phyloP scores from a whole-genome alignment of 345 rosid species.

The Fremontodendron californicum region DNA sequence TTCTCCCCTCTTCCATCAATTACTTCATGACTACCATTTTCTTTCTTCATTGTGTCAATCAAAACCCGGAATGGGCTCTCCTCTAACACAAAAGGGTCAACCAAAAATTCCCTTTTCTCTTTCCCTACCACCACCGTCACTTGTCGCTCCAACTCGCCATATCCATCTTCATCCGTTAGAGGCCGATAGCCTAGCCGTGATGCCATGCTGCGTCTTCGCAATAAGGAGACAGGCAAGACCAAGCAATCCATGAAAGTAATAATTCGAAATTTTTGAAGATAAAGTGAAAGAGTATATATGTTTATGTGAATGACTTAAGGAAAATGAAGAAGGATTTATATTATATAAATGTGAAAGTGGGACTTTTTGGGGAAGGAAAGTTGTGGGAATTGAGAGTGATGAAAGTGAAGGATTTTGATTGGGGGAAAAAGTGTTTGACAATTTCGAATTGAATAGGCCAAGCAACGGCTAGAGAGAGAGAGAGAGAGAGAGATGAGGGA shows the following conservation, averaged over 20 bases:
- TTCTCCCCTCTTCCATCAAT: slow-evolving; percentile 14
- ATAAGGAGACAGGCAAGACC: slow-evolving; percentile 46
- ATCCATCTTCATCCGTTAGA: slow-evolving; percentile 21
- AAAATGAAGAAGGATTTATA: background rate
- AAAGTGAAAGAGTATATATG: background rate
- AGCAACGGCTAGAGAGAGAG: slow-evolving; percentile 32
- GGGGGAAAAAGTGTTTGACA: slow-evolving; percentile 9
- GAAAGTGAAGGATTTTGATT: slow-evolving; percentile 12
- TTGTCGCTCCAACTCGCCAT: slow-evolving; percentile 18
- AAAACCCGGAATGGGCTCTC: slow-evolving; percentile 63
- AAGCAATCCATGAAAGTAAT: slow-evolving; percentile 56
- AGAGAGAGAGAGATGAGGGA: background rate
- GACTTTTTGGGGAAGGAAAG: background rate
- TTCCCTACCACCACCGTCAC: slow-evolving; percentile 81
- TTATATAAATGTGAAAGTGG: background rate
- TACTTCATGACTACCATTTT: background rate
- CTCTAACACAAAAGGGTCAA: slow-evolving; percentile 57
- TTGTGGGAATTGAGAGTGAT: slow-evolving; percentile 15
- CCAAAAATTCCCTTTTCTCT: slow-evolving; percentile 68
- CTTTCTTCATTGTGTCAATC: slow-evolving; percentile 34
- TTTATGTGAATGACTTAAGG: background rate
- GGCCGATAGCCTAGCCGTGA: slow-evolving; percentile 44
- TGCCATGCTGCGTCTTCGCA: slow-evolving; percentile 34
- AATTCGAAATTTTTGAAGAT: background rate
- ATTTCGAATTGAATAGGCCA: slow-evolving; percentile 34